Evolutionary conservation across 208 protist species (phyloP).

Genomic region (Trypanosoma avium): DNA sequence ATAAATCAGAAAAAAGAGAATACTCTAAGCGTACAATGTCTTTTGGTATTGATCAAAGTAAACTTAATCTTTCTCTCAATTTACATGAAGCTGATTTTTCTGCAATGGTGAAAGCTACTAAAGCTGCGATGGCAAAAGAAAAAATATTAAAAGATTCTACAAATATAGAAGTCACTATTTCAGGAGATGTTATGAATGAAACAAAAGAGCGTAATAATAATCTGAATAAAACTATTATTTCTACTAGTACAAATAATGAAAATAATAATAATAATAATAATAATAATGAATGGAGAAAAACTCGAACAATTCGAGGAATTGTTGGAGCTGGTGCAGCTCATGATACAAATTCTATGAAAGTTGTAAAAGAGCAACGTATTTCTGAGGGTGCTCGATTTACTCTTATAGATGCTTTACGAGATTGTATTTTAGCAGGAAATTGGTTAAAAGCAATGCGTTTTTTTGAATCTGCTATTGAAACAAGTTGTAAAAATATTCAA

Average conservation of each 20-base stretch:
- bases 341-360: conserved; percentile 23
- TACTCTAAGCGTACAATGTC: conserved; percentile 17
- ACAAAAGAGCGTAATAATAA: background rate
- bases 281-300: background rate
- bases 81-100: conserved; percentile 67
- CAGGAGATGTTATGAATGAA: background rate
- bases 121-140: conserved; percentile 14
- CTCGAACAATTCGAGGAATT: conserved; percentile 22
- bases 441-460: conserved; percentile 53
- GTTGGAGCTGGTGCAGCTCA: conserved; percentile 28
- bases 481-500: conserved; percentile 6
- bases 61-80: conserved; percentile 46
- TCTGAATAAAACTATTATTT: conserved; percentile 5
- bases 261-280: background rate
- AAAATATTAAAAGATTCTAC: conserved; percentile 7
- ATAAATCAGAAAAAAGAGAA: background rate
- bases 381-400: conserved; percentile 37
- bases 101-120: conserved; percentile 35
- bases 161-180: background rate
- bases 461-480: conserved; percentile 47
- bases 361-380: conserved; percentile 17
- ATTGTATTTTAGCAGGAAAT: conserved; percentile 57
- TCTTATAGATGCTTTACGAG: conserved; percentile 57
- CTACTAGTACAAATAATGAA: background rate
- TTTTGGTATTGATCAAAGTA: conserved; percentile 43